These are phyloP conservation scores for Puccinia horiana DNA, from an alignment of 1,284 basidiomycete species.

Conservation along the genomic window DNA sequence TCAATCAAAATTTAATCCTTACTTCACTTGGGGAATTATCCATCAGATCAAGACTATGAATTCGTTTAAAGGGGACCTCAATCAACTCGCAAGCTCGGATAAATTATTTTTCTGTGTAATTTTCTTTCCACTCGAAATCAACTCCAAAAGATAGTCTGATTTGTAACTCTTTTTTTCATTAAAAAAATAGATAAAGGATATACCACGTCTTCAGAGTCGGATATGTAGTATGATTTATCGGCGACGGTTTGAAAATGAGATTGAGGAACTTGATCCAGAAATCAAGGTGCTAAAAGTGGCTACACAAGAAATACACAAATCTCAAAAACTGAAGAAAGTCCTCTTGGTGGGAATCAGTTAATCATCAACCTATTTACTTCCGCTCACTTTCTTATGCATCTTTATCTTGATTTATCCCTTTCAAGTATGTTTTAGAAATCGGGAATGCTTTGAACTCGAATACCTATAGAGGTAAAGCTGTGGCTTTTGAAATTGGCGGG, in stretches of 20 bases:
- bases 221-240: constrained; percentile 80
- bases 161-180: background rate
- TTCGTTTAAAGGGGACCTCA: constrained; percentile 60
- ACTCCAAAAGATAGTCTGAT: background rate
- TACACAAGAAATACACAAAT: constrained; percentile 71
- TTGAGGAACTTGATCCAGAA: constrained; percentile 81
- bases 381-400: background rate
- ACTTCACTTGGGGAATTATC: constrained; percentile 63
- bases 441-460: constrained; percentile 81
- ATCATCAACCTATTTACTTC: background rate
- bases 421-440: constrained; percentile 70
- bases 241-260: constrained; percentile 74
- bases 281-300: constrained; percentile 74
- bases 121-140: too few relatives aligned
- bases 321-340: constrained; percentile 69
- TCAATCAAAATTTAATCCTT: constrained; percentile 60
- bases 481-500: constrained; percentile 78
- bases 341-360: constrained; percentile 64
- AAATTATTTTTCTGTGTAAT: constrained; percentile 76
- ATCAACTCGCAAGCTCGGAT: constrained; percentile 76
- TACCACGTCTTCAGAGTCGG: constrained; percentile 73
- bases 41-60: constrained; percentile 27
- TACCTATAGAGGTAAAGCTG: constrained; percentile 77
- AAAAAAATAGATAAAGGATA: constrained; percentile 69
- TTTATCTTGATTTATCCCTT: constrained; percentile 8